Percentiles rank a stretch among this genome's conserved stretches.
Conservation (phyloP, 495 filamentous ascomycete genomes). For the Hypoxylon subgilvum region DNA sequence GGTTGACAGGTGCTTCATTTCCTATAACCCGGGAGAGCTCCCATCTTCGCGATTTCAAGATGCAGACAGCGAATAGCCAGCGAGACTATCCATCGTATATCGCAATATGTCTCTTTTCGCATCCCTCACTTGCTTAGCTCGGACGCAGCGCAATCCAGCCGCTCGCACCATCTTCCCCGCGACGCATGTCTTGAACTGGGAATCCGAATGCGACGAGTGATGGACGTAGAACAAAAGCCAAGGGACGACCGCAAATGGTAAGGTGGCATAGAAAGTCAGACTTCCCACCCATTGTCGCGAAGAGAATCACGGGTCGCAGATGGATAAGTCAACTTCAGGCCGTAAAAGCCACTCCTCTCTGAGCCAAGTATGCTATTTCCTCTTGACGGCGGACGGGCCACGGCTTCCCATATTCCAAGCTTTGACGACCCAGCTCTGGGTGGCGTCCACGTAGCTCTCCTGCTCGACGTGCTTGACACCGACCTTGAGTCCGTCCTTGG, state of each 20-base stretch:
- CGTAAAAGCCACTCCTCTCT: too few species aligned
- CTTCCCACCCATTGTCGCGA: neutral
- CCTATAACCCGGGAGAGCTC: conserved; percentile 3
- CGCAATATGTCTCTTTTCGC: conserved; percentile 14
- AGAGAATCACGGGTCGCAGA: conserved; percentile 3
- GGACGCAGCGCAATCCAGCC: neutral
- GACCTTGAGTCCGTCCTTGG: conserved; percentile 84
- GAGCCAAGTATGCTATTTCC: conserved; percentile 3
- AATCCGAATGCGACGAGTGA: neutral
- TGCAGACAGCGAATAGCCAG: neutral
- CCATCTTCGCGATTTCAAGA: conserved; percentile 3
- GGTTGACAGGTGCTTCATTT: conserved; percentile 6
- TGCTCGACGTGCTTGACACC: conserved; percentile 74
- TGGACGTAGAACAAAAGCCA: conserved; percentile 4
- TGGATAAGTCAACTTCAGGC: too few species aligned
- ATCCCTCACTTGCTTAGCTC: neutral
- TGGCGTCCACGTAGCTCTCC: conserved; percentile 82
- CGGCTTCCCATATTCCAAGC: conserved; percentile 71
- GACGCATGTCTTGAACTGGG: neutral
- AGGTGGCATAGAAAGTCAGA: neutral
- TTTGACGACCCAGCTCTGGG: conserved; percentile 81
- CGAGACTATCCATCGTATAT: conserved; percentile 32
- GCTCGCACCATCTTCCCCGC: neutral
- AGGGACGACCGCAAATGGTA: neutral
- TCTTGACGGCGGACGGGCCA: conserved; percentile 47